Evolutionary conservation across 441 rosid species (phyloP).

Genomic region (Theobroma grandiflorum): DNA sequence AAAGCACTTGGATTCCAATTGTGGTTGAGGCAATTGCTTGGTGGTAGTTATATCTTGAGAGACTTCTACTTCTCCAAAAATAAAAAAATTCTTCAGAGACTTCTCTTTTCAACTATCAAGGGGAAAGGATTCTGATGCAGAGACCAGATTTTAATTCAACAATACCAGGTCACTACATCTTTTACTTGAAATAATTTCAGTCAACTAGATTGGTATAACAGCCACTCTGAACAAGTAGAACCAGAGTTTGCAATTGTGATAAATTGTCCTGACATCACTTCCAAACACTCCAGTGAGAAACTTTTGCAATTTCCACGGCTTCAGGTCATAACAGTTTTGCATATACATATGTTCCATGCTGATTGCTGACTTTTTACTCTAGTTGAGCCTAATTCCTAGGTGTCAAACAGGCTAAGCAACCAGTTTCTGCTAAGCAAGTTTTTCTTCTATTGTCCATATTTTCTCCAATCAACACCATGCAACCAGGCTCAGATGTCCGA

Average conservation of each 20-base stretch:
- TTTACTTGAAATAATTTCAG: no score
- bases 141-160: no score
- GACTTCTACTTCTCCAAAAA: no score
- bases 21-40: no score
- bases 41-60: no score
- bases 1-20: not conserved
- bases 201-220: no score
- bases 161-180: no score
- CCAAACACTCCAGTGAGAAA: not conserved
- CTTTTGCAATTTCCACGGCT: constrained; percentile 3
- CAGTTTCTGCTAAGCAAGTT: not conserved
- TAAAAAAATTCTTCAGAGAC: no score
- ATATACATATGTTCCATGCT: not conserved
- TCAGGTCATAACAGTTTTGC: not conserved
- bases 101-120: no score
- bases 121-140: no score
- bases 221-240: no score
- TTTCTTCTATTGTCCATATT: not conserved
- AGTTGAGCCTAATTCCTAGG: not conserved
- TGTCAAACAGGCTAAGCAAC: not conserved
- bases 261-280: not conserved
- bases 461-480: not conserved
- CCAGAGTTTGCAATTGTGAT: no score
- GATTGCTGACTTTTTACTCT: not conserved
- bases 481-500: not conserved